Conservation (phyloP, 352 stramenopile species). For the Saprolegnia diclina region DNA sequence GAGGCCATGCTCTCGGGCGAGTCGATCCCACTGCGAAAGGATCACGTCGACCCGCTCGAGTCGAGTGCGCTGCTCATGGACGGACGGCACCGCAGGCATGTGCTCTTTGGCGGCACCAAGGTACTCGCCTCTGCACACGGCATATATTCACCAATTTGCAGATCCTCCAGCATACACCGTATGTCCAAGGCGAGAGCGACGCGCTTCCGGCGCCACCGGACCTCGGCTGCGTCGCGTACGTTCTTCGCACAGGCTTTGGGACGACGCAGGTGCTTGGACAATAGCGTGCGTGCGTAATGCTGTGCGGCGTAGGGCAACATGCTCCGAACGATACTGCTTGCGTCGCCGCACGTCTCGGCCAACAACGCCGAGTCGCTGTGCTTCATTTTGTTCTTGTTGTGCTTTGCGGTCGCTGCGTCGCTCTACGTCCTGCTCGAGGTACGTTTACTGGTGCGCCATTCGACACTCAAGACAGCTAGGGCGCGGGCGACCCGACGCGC, state of each 20-base stretch:
- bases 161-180: slow-evolving; percentile 79
- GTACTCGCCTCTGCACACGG: no score
- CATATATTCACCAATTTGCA: no score
- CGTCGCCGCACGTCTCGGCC: slow-evolving; percentile 93
- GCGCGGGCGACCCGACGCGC: slow-evolving; percentile 42
- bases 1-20: slow-evolving; percentile 96
- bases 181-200: slow-evolving; percentile 38
- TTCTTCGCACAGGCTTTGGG: slow-evolving; percentile 96
- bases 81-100: slow-evolving; percentile 78
- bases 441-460: slow-evolving; percentile 83
- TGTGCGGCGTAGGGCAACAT: slow-evolving; percentile 86
- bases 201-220: slow-evolving; percentile 79
- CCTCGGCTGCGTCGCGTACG: slow-evolving; percentile 89
- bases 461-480: slow-evolving; percentile 37
- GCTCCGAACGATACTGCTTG: slow-evolving; percentile 98
- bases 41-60: slow-evolving; percentile 31
- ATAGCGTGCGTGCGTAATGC: slow-evolving; percentile 35
- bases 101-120: slow-evolving; percentile 92
- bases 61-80: slow-evolving; percentile 70
- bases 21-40: slow-evolving; percentile 91
- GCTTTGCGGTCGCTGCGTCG: slow-evolving; percentile 95
- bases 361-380: slow-evolving; percentile 94
- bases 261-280: slow-evolving; percentile 85
- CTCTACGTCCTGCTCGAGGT: slow-evolving; percentile 90
- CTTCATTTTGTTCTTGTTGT: slow-evolving; percentile 93